phyloP scores from a whole-genome alignment of 2,329 filamentous ascomycete species.

The Hortaea sp. region DNA sequence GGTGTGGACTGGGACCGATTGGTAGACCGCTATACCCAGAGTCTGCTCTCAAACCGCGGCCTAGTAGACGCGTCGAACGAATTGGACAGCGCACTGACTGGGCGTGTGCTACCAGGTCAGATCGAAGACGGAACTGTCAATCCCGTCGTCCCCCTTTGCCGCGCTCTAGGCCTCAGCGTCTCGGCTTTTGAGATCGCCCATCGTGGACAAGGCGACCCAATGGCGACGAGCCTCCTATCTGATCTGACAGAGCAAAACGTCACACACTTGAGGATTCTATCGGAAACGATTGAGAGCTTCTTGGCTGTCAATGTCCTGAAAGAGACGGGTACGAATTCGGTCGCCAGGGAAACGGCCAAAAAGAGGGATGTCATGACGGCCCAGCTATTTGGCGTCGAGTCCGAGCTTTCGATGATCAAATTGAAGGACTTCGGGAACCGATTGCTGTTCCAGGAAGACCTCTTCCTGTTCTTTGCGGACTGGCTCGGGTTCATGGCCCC shows the following conservation, averaged over 20 bases:
- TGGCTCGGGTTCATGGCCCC: conserved; percentile 23
- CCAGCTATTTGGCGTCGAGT: conserved; percentile 21
- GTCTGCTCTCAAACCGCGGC: neutral
- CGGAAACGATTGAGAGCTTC: conserved; percentile 81
- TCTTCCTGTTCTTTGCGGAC: conserved; percentile 74
- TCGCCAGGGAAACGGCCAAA: conserved; percentile 14
- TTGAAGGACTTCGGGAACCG: conserved; percentile 10
- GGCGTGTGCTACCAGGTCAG: neutral
- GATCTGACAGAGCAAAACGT: conserved; percentile 75
- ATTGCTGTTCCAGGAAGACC: conserved; percentile 56
- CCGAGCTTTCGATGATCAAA: conserved; percentile 12
- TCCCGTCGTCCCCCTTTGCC: conserved; percentile 15
- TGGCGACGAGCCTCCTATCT: conserved; percentile 61
- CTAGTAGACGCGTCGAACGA: neutral
- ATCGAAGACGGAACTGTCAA: conserved; percentile 11
- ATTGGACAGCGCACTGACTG: neutral
- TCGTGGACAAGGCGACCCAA: conserved; percentile 66
- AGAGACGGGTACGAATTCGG: conserved; percentile 37
- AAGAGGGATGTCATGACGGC: conserved; percentile 19
- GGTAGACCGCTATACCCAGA: too few relatives aligned
- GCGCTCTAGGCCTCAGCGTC: conserved; percentile 69
- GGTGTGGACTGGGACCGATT: neutral
- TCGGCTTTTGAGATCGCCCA: conserved; percentile 85
- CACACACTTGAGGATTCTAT: conserved; percentile 77
- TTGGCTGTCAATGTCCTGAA: conserved; percentile 64